Percentiles rank a stretch among this genome's conserved stretches.
phyloP scores from a whole-genome alignment of 2,329 filamentous ascomycete species.

The Colletotrichum camelliae region DNA sequence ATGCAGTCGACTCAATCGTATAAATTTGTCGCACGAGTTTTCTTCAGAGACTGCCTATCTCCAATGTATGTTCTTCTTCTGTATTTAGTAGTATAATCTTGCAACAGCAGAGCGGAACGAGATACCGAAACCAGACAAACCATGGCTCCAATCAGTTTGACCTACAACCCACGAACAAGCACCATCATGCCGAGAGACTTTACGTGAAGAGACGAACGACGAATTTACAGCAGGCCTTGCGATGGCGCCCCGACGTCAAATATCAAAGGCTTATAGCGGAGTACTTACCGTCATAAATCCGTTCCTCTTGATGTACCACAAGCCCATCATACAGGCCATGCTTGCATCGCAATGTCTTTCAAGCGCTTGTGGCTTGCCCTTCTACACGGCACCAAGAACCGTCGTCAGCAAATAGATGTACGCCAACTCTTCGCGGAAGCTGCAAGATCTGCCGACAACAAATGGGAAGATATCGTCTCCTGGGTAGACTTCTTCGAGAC shows the following conservation, averaged over 20 bases:
- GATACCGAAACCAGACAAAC: no score
- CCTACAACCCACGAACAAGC: background rate
- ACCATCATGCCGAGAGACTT: fast-evolving
- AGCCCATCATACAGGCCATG: background rate
- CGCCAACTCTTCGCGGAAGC: no score
- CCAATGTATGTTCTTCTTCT: no score
- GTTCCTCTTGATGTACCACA: background rate
- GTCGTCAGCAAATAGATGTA: no score
- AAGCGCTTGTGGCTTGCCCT: fast-evolving
- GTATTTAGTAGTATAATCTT: no score
- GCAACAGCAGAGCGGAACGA: no score
- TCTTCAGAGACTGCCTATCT: no score
- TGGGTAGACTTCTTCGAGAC: background rate
- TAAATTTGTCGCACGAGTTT: no score
- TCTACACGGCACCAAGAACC: no score
- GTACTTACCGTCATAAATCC: background rate
- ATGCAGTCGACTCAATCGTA: no score
- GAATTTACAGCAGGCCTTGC: background rate
- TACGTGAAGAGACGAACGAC: background rate
- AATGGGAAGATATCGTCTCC: fast-evolving
- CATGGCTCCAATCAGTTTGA: no score
- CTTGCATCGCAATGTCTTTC: background rate
- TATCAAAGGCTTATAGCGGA: background rate
- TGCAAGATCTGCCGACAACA: no score
- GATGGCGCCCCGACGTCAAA: background rate